Evolutionary conservation across 768 basidiomycete genomes (phyloP).

Genomic region (Mrakia hoshinonis): DNA sequence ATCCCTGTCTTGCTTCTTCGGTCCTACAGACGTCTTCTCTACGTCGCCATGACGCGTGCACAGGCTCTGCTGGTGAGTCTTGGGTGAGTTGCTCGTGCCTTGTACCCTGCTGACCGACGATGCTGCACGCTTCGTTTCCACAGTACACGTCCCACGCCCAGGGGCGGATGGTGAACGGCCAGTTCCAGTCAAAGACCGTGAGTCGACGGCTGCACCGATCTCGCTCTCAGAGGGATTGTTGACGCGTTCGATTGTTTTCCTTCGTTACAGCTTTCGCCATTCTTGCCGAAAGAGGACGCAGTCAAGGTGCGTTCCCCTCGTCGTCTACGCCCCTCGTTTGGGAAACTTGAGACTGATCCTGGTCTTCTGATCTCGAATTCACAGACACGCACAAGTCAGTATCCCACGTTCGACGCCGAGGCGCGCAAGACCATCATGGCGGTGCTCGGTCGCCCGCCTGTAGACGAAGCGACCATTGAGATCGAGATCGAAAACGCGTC

Average conservation of each 20-base stretch:
- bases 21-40: constrained; percentile 19
- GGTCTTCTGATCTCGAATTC: neutral
- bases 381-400: neutral
- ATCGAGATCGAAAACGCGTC: constrained; percentile 10
- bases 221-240: too few relatives aligned
- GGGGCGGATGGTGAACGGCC: neutral
- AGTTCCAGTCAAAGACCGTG: neutral
- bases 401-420: neutral
- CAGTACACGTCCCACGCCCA: neutral
- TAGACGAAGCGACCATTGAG: neutral
- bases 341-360: too few relatives aligned
- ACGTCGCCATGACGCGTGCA: constrained; percentile 23
- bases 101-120: neutral
- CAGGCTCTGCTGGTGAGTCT: constrained; percentile 14
- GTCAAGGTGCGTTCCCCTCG: neutral
- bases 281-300: neutral
- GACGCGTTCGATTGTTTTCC: neutral
- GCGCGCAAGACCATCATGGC: neutral
- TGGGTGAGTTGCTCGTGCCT: neutral
- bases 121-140: neutral
- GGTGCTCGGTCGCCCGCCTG: neutral
- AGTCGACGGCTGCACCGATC: neutral
- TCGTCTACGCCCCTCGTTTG: neutral
- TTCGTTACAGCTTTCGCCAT: neutral
- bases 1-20: neutral